A percentile compares a stretch with the other conserved stretches of the same genome.
Conservation (phyloP, 78 protist genomes). For the slime mould (Dictyostelium discoideum) region dicty_2.7 NC_007090.3:196001-196500, state of each 20-base stretch:
- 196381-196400: background rate
- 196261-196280: background rate
- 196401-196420: background rate
- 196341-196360: background rate
- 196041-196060: background rate
- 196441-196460: background rate
- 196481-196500: background rate
- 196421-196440: background rate
- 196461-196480: background rate
- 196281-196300: background rate
- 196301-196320: conserved; percentile 2
- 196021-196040: background rate
- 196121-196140: background rate
- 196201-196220: background rate
- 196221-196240: background rate
- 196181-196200: background rate
- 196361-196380: background rate
- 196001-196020: conserved; percentile 67
- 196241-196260: no score
- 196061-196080: conserved; percentile 9
- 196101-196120: background rate
- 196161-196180: background rate
- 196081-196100: conserved; percentile 4
- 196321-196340: background rate
- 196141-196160: background rate